phyloP scores from a whole-genome alignment of 2,329 filamentous ascomycete genomes.

The Metarhizium brunneum region DNA sequence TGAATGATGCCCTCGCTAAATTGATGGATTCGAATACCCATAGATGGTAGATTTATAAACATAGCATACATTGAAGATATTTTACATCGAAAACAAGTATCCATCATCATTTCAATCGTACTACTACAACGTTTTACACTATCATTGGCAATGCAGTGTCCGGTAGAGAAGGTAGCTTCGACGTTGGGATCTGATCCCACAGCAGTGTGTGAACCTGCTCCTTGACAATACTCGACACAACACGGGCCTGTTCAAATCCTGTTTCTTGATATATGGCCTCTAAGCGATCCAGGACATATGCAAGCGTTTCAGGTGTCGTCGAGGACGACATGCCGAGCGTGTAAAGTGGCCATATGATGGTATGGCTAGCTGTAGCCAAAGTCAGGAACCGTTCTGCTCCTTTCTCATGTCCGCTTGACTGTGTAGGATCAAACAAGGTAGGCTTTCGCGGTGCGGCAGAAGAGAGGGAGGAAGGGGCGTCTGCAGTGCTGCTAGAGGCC shows the following conservation, averaged over 20 bases:
- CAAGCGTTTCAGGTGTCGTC: constrained; percentile 29
- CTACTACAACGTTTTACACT: constrained; percentile 13
- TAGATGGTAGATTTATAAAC: background rate
- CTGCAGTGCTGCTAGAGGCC: background rate
- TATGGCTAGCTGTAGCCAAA: constrained; percentile 37
- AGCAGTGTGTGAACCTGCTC: constrained; percentile 21
- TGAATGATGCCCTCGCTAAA: background rate
- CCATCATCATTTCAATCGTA: too few relatives aligned
- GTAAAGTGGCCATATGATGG: constrained; percentile 41
- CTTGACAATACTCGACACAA: constrained; percentile 32
- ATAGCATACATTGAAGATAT: background rate
- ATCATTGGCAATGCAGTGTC: constrained; percentile 15
- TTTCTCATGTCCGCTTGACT: constrained; percentile 22
- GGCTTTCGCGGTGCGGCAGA: constrained; percentile 17
- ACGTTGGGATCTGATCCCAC: constrained; percentile 16
- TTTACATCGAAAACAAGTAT: too few relatives aligned
- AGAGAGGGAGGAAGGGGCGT: constrained; percentile 1
- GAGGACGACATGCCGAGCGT: constrained; percentile 37
- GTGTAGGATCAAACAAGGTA: constrained; percentile 30
- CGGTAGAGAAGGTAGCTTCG: constrained; percentile 19
- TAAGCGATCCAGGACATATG: constrained; percentile 36
- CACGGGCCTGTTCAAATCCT: constrained; percentile 33
- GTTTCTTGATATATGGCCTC: constrained; percentile 35
- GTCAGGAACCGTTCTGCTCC: constrained; percentile 38
- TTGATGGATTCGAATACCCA: background rate